These are phyloP conservation scores for Penicillium egyptiacum DNA, from an alignment of 495 filamentous ascomycete genomes.

Conservation along the genomic window DNA sequence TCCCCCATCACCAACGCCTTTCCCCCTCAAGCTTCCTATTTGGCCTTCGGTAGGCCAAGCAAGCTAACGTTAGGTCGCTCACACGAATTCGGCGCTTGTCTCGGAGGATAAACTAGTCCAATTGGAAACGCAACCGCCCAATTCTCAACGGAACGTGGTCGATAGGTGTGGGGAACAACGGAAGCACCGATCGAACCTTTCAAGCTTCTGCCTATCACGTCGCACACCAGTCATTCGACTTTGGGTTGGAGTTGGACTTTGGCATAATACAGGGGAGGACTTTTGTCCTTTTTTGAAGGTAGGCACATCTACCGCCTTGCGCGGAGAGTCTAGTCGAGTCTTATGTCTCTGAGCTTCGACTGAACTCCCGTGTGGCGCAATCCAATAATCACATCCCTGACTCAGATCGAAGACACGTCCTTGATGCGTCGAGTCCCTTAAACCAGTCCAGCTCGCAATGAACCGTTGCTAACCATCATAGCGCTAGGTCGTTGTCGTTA, in stretches of 20 bases:
- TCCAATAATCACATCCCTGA: constrained; percentile 33
- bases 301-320: constrained; percentile 4
- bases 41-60: neutral
- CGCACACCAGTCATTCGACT: neutral
- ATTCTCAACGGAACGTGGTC: constrained; percentile 30
- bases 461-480: constrained; percentile 13
- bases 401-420: constrained; percentile 20
- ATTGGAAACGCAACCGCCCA: constrained; percentile 27
- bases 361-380: constrained; percentile 9
- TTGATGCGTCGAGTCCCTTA: constrained; percentile 1
- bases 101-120: constrained; percentile 32
- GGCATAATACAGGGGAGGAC: neutral
- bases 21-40: constrained; percentile 8
- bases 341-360: constrained; percentile 18
- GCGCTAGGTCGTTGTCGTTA: constrained; percentile 8
- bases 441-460: neutral
- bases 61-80: constrained; percentile 1
- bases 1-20: neutral
- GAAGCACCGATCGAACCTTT: constrained; percentile 24
- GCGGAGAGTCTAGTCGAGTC: constrained; percentile 7
- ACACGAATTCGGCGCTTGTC: constrained; percentile 17
- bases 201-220: constrained; percentile 14
- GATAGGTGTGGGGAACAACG: constrained; percentile 26
- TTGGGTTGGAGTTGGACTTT: constrained; percentile 1
- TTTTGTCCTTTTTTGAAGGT: constrained; percentile 1